phyloP scores from a whole-genome alignment of 2,329 filamentous ascomycete species.

The Malbranchea zuffiana region DNA sequence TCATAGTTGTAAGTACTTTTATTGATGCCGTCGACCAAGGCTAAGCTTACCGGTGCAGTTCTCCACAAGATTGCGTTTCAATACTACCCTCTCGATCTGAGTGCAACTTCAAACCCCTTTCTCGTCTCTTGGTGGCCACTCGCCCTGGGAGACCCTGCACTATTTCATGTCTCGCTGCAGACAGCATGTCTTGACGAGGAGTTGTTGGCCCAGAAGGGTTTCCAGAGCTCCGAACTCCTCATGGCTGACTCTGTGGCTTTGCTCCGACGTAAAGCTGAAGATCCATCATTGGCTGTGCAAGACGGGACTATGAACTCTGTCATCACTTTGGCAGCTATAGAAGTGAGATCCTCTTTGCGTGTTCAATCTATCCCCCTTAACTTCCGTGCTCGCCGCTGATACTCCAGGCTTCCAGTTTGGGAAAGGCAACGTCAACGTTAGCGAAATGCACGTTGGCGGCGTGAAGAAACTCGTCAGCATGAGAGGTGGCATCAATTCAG shows the following conservation, averaged over 20 bases:
- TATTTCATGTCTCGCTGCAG: conserved; percentile 50
- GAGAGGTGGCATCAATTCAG: conserved; percentile 41
- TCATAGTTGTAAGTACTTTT: conserved; percentile 39
- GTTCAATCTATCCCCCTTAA: no score
- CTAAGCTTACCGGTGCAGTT: conserved; percentile 32
- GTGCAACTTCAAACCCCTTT: conserved; percentile 45
- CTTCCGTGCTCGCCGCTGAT: no score
- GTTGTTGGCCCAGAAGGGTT: conserved; percentile 41
- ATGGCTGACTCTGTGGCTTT: conserved; percentile 48
- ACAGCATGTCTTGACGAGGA: conserved; percentile 49
- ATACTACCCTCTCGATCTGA: conserved; percentile 49
- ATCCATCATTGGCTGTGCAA: conserved; percentile 39
- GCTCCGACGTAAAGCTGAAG: conserved; percentile 41
- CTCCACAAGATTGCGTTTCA: conserved; percentile 49
- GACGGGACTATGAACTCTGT: conserved; percentile 49
- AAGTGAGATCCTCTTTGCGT: conserved; percentile 31
- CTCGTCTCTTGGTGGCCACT: conserved; percentile 51
- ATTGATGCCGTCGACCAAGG: neutral
- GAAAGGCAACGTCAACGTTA: no score
- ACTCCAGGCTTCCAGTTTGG: no score
- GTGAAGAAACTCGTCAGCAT: conserved; percentile 41
- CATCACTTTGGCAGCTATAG: conserved; percentile 48
- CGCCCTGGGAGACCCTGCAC: conserved; percentile 44
- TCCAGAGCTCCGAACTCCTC: conserved; percentile 43
- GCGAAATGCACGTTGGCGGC: no score